Evolutionary conservation across 2,329 filamentous ascomycete genomes (phyloP).

Genomic region (Fusarium foetens): DNA sequence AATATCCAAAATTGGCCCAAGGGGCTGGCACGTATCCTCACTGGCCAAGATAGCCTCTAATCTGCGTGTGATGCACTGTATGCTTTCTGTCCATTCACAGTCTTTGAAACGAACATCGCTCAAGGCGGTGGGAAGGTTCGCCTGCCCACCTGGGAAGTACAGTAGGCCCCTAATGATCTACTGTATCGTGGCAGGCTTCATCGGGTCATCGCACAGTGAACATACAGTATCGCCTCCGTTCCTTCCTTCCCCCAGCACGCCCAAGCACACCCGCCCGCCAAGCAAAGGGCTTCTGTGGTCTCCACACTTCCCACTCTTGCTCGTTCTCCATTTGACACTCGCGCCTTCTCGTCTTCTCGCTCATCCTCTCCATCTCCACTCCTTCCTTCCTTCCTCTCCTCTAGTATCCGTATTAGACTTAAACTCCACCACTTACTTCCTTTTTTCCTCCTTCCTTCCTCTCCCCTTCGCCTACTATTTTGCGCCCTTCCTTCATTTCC

Average conservation of each 20-base stretch:
- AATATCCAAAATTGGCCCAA: conserved; percentile 24
- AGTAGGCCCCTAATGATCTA: background rate
- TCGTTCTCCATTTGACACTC: conserved; percentile 35
- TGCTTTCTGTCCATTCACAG: conserved; percentile 31
- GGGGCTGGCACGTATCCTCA: conserved; percentile 31
- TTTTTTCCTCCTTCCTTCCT: conserved; percentile 37
- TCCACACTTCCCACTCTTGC: conserved; percentile 21
- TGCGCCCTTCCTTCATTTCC: conserved; percentile 46
- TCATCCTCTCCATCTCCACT: conserved; percentile 19
- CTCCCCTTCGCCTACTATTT: conserved; percentile 43
- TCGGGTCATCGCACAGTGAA: conserved; percentile 15
- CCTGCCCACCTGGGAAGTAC: background rate
- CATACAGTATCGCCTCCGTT: conserved; percentile 35
- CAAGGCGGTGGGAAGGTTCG: conserved; percentile 18
- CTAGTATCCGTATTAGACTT: conserved; percentile 41
- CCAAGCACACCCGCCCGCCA: conserved; percentile 41
- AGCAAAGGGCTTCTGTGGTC: conserved; percentile 25
- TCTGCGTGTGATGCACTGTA: conserved; percentile 36
- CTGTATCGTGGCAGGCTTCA: conserved; percentile 13
- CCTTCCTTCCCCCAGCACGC: conserved; percentile 29
- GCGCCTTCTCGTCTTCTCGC: conserved; percentile 16
- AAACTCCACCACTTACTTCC: conserved; percentile 48
- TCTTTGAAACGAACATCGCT: conserved; percentile 6
- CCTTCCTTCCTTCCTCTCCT: conserved; percentile 48
- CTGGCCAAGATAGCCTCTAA: conserved; percentile 10